Evolutionary conservation across 805 yeast species (phyloP), one percentile per base, ranked within the genome.

Genomic region (Lipomyces yamanashiensis): DNA sequence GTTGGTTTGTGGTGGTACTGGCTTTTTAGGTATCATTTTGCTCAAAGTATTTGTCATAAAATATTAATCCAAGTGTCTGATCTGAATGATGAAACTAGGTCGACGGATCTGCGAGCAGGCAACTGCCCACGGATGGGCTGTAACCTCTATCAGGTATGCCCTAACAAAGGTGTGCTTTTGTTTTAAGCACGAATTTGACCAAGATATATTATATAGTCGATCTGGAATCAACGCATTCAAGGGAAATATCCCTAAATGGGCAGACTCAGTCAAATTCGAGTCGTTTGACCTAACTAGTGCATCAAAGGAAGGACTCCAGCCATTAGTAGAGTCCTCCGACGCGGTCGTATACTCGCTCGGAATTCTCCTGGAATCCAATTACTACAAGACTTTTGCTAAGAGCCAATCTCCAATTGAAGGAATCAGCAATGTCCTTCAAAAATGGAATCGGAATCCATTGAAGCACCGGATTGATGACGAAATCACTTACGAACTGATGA

Each of bases 121-220:
- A 2, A 60, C 54, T n/a, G 67, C 64, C 10, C 65, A 62, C 47
- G 67, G 67, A 23, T 64, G 67, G 67, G 47, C 47, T 6, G 67
- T 64, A 7, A 64, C 67, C 4, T 64, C 66, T 33, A 34, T 64
- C 39, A 64, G 67, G 67, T 62, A 61, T 7, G n/a, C 8, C 19
- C 12, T 7, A 36, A 5, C 28, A 23, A 7, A 13, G 6, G 7
- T 12, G 17, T 23, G 15, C 19, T 53, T 43, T 21, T 39, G 23
- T 15, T 28, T 21, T 21, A 13, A 37, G 28, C 2, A 28, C 7
- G 8, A 23, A 41, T 41, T 28, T 19, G 12, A n/a, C 8, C 17
- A n/a, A 7, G 36, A 1, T 15, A 44, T 17, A 13, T 19, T 19
- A 43, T 23, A 6, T 47, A 64, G 67, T 40, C 67, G 67, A 19